Conservation (phyloP, 306 rosid genomes). For the Fragaria ananassa region DNA sequence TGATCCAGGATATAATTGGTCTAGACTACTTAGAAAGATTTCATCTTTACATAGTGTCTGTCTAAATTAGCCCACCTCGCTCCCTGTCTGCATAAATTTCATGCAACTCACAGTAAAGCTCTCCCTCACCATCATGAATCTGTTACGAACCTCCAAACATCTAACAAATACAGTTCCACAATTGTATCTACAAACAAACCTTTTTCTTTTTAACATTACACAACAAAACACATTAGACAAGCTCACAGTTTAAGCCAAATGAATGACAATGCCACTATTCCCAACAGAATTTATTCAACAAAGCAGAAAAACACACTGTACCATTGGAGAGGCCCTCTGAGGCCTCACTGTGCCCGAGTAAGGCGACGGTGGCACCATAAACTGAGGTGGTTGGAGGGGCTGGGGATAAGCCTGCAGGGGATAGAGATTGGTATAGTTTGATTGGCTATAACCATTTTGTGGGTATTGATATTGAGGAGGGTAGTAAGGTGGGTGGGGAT, state of each 20-base stretch:
- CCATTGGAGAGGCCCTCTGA: not conserved
- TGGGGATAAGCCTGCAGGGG: not conserved
- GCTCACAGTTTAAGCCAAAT: not conserved
- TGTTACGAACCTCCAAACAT: not conserved
- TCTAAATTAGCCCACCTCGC: not conserved
- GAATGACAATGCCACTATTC: not conserved
- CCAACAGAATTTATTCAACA: not conserved
- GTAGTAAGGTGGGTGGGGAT: not conserved
- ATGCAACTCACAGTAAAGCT: not conserved
- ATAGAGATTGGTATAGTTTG: not conserved
- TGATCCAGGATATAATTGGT: not conserved
- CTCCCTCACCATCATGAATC: not conserved
- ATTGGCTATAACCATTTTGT: not conserved
- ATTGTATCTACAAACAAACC: not conserved
- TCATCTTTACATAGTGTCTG: not conserved
- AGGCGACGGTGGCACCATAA: not conserved
- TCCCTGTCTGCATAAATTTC: not conserved
- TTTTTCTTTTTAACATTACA: not conserved
- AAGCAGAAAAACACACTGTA: not conserved
- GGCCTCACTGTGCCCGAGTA: not conserved
- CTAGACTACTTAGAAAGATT: not conserved
- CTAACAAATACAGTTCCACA: not conserved
- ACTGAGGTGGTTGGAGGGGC: not conserved
- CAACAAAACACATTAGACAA: not conserved
- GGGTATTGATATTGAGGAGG: not conserved